Percentiles rank a stretch among this genome's conserved stretches.
Conservation (phyloP, 2,329 filamentous ascomycete genomes). For the Fusarium marasasianum region DNA sequence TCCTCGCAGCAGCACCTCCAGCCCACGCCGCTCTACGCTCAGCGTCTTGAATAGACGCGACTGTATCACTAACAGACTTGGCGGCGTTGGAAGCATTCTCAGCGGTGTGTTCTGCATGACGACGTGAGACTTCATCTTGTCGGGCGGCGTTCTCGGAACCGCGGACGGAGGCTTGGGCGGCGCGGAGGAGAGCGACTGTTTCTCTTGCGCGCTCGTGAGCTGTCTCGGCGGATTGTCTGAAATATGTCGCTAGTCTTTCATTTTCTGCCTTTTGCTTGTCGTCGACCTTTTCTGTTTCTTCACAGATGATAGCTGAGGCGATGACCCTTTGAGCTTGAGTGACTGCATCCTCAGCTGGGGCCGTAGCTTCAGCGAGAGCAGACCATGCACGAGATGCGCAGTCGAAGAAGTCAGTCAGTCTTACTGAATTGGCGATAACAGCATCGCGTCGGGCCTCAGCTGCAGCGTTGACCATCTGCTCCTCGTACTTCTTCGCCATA, state of each 20-base stretch:
- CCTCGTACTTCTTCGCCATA: slow-evolving; percentile 13
- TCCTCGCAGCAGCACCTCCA: slow-evolving; percentile 3
- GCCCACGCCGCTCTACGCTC: slow-evolving; percentile 13
- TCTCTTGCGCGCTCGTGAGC: slow-evolving; percentile 23
- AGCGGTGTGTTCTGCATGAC: slow-evolving; percentile 1
- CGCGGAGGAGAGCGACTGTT: slow-evolving; percentile 10
- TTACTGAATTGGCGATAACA: neutral
- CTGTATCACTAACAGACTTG: neutral
- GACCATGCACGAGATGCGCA: slow-evolving; percentile 23
- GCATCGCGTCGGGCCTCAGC: slow-evolving; percentile 11
- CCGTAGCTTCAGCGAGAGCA: slow-evolving; percentile 16
- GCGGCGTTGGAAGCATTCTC: neutral
- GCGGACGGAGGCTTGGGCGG: slow-evolving; percentile 14
- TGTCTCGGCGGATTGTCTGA: slow-evolving; percentile 24
- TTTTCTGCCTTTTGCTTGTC: slow-evolving; percentile 19
- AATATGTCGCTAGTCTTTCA: slow-evolving; percentile 2
- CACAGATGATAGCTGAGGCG: slow-evolving; percentile 10
- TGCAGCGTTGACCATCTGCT: slow-evolving; percentile 11
- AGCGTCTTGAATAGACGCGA: slow-evolving; percentile 10
- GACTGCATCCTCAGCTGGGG: slow-evolving; percentile 23
- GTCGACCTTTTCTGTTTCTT: slow-evolving; percentile 20
- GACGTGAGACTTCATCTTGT: slow-evolving; percentile 14
- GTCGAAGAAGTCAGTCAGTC: slow-evolving; percentile 17
- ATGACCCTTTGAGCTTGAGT: slow-evolving; percentile 20
- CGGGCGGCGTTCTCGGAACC: slow-evolving; percentile 4